Conservation (phyloP, 73 alveolate genomes). For the Paramecium tetraurelia region DNA sequence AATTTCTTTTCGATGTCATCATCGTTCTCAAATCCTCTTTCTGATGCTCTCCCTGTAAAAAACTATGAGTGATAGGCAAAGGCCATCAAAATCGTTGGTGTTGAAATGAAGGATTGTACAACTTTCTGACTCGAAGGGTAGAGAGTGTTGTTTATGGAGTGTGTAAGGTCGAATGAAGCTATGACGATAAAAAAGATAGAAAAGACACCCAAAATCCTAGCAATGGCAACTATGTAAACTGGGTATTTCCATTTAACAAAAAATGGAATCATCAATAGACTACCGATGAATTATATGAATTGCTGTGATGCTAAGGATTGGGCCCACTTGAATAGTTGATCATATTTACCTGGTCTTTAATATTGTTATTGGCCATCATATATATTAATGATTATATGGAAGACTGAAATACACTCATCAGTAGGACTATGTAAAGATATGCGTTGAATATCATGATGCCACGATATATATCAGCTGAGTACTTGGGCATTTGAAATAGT, state of each 20-base stretch:
- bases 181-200: background rate
- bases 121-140: background rate
- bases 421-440: background rate
- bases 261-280: conserved; percentile 3
- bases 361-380: background rate
- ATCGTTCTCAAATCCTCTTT: background rate
- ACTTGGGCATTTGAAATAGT: conserved; percentile 4
- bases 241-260: conserved; percentile 43
- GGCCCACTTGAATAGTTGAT: background rate
- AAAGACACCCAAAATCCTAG: background rate
- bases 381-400: background rate
- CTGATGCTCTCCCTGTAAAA: conserved; percentile 12
- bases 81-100: background rate
- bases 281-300: background rate
- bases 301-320: background rate
- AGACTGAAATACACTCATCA: background rate
- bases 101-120: background rate
- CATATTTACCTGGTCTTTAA: background rate
- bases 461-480: background rate
- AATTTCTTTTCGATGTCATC: conserved; percentile 29
- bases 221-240: conserved; percentile 18
- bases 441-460: conserved; percentile 10
- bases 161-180: background rate
- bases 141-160: background rate
- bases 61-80: conserved; percentile 32